Percentiles rank a stretch among this genome's conserved stretches.
Evolutionary conservation across 2,329 filamentous ascomycete species (phyloP).

Genomic region (Canariomyces notabilis): DNA sequence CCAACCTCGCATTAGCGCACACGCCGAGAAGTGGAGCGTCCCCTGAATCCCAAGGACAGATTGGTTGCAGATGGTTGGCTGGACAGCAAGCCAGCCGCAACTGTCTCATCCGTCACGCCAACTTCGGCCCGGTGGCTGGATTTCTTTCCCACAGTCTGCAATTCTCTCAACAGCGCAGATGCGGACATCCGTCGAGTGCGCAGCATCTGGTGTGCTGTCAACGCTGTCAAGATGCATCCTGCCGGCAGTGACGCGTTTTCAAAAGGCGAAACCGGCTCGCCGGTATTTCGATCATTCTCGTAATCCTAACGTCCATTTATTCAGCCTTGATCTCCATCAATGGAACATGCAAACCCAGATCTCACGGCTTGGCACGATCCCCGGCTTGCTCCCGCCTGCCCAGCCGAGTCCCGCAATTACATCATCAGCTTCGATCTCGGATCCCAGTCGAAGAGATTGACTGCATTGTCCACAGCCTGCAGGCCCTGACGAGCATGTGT

Average conservation of each 20-base stretch:
- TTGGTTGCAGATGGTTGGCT: slow-evolving; percentile 5
- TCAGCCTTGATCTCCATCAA: neutral
- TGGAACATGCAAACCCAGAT: neutral
- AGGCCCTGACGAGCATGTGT: too few species aligned
- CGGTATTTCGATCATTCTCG: neutral
- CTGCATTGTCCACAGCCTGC: too few species aligned
- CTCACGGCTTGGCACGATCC: neutral
- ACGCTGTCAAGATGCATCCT: too few species aligned
- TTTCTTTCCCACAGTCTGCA: too few species aligned
- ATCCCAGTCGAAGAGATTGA: too few species aligned
- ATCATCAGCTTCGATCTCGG: too few species aligned
- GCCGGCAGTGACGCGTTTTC: neutral
- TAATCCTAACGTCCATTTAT: neutral
- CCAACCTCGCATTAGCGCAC: too few species aligned
- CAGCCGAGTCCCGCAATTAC: slow-evolving; percentile 1
- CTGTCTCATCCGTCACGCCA: neutral
- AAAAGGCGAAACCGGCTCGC: neutral
- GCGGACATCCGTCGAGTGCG: too few species aligned
- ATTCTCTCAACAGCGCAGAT: too few species aligned
- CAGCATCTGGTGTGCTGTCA: too few species aligned
- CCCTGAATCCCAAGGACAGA: neutral
- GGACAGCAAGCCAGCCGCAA: slow-evolving; percentile 5
- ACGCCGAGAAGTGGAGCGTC: neutral
- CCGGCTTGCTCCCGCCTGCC: neutral
- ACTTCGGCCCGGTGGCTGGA: neutral